Conservation (phyloP, 306 rosid genomes). For the Luffa aegyptiaca region DNA sequence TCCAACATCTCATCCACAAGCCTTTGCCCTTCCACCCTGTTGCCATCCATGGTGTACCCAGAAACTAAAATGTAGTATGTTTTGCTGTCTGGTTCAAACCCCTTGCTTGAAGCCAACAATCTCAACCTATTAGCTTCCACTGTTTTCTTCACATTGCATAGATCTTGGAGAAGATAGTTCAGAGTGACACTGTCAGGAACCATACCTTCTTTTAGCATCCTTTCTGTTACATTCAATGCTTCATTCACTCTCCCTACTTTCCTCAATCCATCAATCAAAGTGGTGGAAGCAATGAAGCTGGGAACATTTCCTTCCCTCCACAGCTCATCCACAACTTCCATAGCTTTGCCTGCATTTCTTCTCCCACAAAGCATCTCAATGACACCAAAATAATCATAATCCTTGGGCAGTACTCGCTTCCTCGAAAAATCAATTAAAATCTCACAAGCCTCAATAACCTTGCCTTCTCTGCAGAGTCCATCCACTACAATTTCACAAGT, state of each 20-base stretch:
- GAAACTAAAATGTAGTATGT: conserved; percentile 42
- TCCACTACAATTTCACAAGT: conserved; percentile 73
- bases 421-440: conserved; percentile 43
- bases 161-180: conserved; percentile 50
- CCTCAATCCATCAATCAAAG: conserved; percentile 68
- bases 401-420: conserved; percentile 45
- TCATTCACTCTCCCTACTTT: conserved; percentile 33
- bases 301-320: conserved; percentile 56
- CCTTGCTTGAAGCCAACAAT: conserved; percentile 48
- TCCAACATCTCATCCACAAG: conserved; percentile 82
- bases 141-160: conserved; percentile 42
- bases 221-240: conserved; percentile 33
- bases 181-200: conserved; percentile 64
- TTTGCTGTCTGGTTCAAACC: conserved; percentile 46
- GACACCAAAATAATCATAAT: conserved; percentile 54
- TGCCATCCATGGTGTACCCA: conserved; percentile 49
- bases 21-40: conserved; percentile 33
- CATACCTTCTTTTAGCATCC: conserved; percentile 52
- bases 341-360: conserved; percentile 32
- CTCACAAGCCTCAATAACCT: conserved; percentile 34
- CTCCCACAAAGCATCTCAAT: conserved; percentile 41
- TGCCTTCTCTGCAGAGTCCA: conserved; percentile 56
- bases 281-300: conserved; percentile 49
- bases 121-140: conserved; percentile 56
- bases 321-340: conserved; percentile 49